A percentile compares a stretch with the other conserved stretches of the same genome.
Evolutionary conservation across 345 rosid species (phyloP).

Genomic region (Boechera stricta): DNA sequence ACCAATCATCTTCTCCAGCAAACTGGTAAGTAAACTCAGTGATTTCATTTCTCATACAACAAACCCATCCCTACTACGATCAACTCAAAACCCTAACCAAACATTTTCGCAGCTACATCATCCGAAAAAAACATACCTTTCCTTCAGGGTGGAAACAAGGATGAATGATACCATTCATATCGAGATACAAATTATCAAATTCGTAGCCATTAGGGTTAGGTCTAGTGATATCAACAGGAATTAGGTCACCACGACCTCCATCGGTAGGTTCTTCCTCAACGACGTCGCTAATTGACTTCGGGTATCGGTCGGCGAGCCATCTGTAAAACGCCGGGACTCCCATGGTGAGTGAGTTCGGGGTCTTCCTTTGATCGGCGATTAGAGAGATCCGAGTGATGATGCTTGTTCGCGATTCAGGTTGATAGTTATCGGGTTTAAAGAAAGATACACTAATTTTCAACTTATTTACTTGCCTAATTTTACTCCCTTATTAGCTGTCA

Average conservation of each 20-base stretch:
- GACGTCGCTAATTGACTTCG: constrained; percentile 76
- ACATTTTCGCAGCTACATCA: not conserved
- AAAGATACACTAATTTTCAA: constrained; percentile 1
- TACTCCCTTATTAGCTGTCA: too few species aligned
- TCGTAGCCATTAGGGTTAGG: constrained; percentile 95
- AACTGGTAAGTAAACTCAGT: not conserved
- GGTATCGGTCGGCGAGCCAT: constrained; percentile 97
- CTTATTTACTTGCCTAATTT: too few species aligned
- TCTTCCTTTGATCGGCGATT: constrained; percentile 1
- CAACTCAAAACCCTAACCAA: not conserved
- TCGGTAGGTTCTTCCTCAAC: constrained; percentile 73
- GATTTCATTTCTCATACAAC: not conserved
- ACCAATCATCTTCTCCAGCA: not conserved
- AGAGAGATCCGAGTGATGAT: constrained; percentile 14
- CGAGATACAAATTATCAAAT: constrained; percentile 88
- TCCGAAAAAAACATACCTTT: constrained; percentile 52
- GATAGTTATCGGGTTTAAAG: not conserved
- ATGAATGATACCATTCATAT: constrained; percentile 94
- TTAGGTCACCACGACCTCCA: constrained; percentile 48
- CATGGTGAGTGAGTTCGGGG: constrained; percentile 49
- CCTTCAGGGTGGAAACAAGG: constrained; percentile 99
- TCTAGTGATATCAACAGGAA: constrained; percentile 64
- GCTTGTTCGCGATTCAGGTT: not conserved
- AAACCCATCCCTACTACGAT: not conserved
- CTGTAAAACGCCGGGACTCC: constrained; percentile 97